phyloP scores from a whole-genome alignment of 345 rosid species.

The Murraya paniculata region DNA sequence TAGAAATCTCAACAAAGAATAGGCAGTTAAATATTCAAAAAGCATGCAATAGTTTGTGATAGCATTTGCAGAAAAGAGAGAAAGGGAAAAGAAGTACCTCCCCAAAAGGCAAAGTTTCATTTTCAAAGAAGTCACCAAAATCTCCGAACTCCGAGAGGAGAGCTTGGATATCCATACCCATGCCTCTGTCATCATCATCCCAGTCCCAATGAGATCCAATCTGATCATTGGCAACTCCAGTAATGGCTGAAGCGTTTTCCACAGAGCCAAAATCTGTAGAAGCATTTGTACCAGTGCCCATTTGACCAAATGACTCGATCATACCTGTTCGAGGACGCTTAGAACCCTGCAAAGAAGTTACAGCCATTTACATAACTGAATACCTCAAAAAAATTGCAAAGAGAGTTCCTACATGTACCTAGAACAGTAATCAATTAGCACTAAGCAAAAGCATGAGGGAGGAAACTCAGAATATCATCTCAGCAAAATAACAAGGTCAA shows the following conservation, averaged over 20 bases:
- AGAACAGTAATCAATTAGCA: background rate
- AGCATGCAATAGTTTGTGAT: background rate
- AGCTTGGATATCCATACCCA: constrained; percentile 87
- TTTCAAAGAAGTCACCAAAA: constrained; percentile 96
- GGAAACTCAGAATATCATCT: background rate
- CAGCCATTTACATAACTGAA: constrained; percentile 10
- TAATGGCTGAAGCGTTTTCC: constrained; percentile 55
- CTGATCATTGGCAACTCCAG: constrained; percentile 68
- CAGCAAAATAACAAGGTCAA: background rate
- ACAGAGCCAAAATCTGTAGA: constrained; percentile 47
- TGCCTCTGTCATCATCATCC: constrained; percentile 93
- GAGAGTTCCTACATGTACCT: background rate
- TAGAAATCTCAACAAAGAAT: background rate
- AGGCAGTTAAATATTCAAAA: background rate
- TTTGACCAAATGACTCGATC: constrained; percentile 68
- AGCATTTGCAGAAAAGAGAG: background rate
- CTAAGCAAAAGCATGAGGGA: background rate
- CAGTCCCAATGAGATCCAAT: constrained; percentile 78
- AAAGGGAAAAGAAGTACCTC: constrained; percentile 58
- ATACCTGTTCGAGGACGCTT: constrained; percentile 79
- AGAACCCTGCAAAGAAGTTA: constrained; percentile 57
- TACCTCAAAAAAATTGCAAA: background rate
- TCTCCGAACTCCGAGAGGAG: constrained; percentile 99
- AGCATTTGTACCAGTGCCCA: constrained; percentile 40
- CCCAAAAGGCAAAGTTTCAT: constrained; percentile 91